phyloP scores from a whole-genome alignment of 2,329 filamentous ascomycete genomes.

The Trichoderma sp. region DNA sequence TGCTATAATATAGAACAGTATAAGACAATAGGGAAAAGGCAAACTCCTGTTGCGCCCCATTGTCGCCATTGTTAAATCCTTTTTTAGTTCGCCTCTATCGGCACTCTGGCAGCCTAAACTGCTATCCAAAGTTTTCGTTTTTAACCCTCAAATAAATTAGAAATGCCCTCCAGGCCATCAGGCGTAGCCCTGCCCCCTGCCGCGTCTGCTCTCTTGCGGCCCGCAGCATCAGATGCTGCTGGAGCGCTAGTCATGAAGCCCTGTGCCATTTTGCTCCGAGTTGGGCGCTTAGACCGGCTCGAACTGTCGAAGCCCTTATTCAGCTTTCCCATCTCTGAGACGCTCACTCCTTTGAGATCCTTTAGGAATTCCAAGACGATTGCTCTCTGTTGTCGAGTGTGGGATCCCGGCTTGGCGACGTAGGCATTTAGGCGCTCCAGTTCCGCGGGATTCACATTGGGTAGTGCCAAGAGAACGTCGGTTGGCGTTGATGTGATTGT shows the following conservation, averaged over 20 bases:
- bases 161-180: conserved; percentile 55
- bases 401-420: conserved; percentile 56
- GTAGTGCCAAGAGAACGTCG: conserved; percentile 74
- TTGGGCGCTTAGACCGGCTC: conserved; percentile 29
- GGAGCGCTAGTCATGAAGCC: conserved; percentile 59
- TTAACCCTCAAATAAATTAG: conserved; percentile 45
- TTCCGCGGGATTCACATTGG: conserved; percentile 67
- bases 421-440: conserved; percentile 64
- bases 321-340: conserved; percentile 90
- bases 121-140: not conserved
- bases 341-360: conserved; percentile 83
- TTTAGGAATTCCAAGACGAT: conserved; percentile 82
- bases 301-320: conserved; percentile 44
- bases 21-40: not conserved
- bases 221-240: conserved; percentile 27
- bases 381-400: conserved; percentile 74
- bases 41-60: conserved; percentile 10
- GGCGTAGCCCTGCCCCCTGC: conserved; percentile 39
- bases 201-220: not conserved
- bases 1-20: not conserved
- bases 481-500: conserved; percentile 67
- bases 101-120: not conserved
- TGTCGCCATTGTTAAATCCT: not conserved
- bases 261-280: conserved; percentile 56
- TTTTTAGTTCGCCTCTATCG: not conserved